phyloP scores from a whole-genome alignment of 2,329 filamentous ascomycete species.

The Ceratocystiopsis minuta region DNA sequence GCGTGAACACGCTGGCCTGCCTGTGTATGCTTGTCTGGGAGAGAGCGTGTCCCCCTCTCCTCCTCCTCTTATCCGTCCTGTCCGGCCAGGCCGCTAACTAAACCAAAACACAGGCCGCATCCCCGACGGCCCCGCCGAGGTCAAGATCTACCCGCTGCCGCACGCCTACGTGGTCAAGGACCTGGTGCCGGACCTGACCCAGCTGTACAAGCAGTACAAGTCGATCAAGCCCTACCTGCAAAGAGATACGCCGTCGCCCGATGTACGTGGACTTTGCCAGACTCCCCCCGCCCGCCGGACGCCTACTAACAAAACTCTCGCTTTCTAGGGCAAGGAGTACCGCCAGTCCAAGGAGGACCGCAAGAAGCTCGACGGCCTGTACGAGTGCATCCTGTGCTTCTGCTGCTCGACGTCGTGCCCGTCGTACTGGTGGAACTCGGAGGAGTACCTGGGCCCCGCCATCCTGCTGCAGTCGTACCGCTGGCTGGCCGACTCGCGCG shows the following conservation, averaged over 20 bases:
- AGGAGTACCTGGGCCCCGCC: constrained; percentile 94
- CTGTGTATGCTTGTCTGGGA: no score
- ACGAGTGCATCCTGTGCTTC: constrained; percentile 98
- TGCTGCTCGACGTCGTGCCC: constrained; percentile 98
- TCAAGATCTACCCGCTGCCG: constrained; percentile 92
- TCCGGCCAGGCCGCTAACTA: neutral
- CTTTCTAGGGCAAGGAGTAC: constrained; percentile 71
- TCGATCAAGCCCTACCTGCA: constrained; percentile 98
- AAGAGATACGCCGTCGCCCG: constrained; percentile 63
- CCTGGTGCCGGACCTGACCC: constrained; percentile 88
- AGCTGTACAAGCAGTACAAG: constrained; percentile 99
- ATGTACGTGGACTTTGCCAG: no score
- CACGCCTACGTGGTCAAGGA: constrained; percentile 99
- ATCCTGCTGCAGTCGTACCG: constrained; percentile 95
- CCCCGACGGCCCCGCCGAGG: constrained; percentile 66
- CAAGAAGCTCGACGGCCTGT: constrained; percentile 91
- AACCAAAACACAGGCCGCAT: constrained; percentile 54
- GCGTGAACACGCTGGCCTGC: constrained; percentile 93
- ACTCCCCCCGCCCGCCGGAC: no score
- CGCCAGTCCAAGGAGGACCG: constrained; percentile 83
- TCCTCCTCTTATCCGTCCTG: neutral
- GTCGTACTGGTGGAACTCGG: constrained; percentile 99
- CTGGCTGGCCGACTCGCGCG: constrained; percentile 89
- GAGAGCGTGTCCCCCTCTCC: no score
- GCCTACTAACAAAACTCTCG: neutral